These are phyloP conservation scores for Globisporangium heterothallicum DNA, from an alignment of 352 stramenopile genomes.

Conservation along the genomic window DNA sequence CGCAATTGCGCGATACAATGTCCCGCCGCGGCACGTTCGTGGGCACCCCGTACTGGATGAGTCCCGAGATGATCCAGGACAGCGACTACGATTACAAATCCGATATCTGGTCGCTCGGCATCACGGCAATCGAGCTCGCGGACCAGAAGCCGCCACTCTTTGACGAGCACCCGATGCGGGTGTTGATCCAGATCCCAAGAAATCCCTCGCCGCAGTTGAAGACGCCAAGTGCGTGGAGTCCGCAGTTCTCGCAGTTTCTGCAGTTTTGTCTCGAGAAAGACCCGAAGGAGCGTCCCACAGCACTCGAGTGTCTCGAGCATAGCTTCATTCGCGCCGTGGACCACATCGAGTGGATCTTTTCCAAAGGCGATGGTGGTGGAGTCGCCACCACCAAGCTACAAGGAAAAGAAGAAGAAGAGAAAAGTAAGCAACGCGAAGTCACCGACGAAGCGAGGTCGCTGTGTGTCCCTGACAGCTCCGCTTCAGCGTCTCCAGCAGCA, in stretches of 20 bases:
- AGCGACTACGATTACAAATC: conserved; percentile 90
- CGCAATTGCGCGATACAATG: conserved; percentile 51
- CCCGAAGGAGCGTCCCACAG: conserved; percentile 63
- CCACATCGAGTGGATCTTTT: conserved; percentile 35
- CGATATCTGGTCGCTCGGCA: conserved; percentile 88
- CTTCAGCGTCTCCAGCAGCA: too few species aligned
- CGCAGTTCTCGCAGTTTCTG: conserved; percentile 82
- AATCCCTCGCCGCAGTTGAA: conserved; percentile 78
- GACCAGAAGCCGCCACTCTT: conserved; percentile 89
- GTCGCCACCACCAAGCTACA: too few species aligned
- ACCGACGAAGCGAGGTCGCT: too few species aligned
- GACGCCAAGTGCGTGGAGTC: conserved; percentile 66
- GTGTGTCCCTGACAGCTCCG: too few species aligned
- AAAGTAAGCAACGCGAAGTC: too few species aligned
- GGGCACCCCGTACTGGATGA: conserved; percentile 94
- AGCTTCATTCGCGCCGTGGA: conserved; percentile 69
- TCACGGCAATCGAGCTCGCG: conserved; percentile 89
- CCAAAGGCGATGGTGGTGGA: background rate
- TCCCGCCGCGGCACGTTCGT: conserved; percentile 74
- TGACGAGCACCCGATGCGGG: conserved; percentile 87
- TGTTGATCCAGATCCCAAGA: conserved; percentile 70
- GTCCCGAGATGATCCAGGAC: conserved; percentile 91
- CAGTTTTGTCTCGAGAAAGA: conserved; percentile 75
- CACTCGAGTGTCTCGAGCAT: conserved; percentile 88
- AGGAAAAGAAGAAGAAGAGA: too few species aligned